Evolutionary conservation across 2,329 filamentous ascomycete genomes (phyloP).

Genomic region (Conoideocrella luteorostrata): DNA sequence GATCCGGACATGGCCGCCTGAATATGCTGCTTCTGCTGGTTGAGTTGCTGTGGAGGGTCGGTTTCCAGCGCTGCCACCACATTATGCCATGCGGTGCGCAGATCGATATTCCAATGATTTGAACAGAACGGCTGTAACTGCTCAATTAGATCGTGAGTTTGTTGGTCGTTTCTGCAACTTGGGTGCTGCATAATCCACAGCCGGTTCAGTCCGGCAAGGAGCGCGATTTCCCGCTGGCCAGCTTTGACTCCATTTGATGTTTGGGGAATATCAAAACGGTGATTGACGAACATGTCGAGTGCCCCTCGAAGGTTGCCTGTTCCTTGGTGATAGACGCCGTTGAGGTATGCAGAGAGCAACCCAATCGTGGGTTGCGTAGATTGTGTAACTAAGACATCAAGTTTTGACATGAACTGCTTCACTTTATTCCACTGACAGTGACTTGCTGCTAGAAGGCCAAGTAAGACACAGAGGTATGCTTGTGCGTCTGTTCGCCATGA

Average conservation of each 20-base stretch:
- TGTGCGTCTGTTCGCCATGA: conserved; percentile 61
- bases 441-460: conserved; percentile 62
- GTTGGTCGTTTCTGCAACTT: conserved; percentile 47
- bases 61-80: conserved; percentile 62
- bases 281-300: conserved; percentile 57
- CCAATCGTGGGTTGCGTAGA: conserved; percentile 34
- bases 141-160: conserved; percentile 56
- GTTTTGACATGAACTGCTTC: conserved; percentile 46
- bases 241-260: conserved; percentile 36
- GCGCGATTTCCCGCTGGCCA: conserved; percentile 55
- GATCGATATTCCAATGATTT: conserved; percentile 65
- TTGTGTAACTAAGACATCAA: conserved; percentile 38
- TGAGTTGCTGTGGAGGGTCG: conserved; percentile 58
- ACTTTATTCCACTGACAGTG: conserved; percentile 65
- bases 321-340: conserved; percentile 70
- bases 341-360: conserved; percentile 62
- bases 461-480: conserved; percentile 64
- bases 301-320: conserved; percentile 67
- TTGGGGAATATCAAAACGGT: conserved; percentile 44
- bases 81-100: conserved; percentile 72
- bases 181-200: conserved; percentile 67
- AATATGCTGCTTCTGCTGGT: conserved; percentile 73
- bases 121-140: conserved; percentile 61
- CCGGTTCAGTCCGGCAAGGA: conserved; percentile 62
- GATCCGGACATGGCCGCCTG: conserved; percentile 65